phyloP scores from a whole-genome alignment of 2,329 filamentous ascomycete species.

The Beauveria scarabaeidicola region DNA sequence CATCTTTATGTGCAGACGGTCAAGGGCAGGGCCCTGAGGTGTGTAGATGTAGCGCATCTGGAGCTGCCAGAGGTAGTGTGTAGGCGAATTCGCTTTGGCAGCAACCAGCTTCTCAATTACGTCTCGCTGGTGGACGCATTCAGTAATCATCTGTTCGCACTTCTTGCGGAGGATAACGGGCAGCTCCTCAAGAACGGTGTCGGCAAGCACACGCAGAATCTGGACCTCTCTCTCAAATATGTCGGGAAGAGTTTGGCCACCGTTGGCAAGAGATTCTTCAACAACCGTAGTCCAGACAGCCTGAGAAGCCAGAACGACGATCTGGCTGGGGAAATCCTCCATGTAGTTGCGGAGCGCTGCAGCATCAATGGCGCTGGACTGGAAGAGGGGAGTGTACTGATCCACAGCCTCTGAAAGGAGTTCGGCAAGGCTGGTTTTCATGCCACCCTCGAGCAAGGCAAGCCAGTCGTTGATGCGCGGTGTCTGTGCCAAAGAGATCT shows the following conservation, averaged over 20 bases:
- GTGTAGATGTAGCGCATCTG: conserved; percentile 96
- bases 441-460: conserved; percentile 80
- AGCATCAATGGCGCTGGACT: conserved; percentile 59
- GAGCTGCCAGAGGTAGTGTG: conserved; percentile 85
- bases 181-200: conserved; percentile 83
- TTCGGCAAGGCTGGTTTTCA: conserved; percentile 91
- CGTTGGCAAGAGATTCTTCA: conserved; percentile 64
- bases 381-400: conserved; percentile 72
- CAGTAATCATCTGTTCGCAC: conserved; percentile 97
- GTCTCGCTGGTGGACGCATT: conserved; percentile 96
- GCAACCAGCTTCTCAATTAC: conserved; percentile 79
- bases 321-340: conserved; percentile 77
- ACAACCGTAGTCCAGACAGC: conserved; percentile 88
- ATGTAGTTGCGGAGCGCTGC: conserved; percentile 72
- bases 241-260: conserved; percentile 58
- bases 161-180: conserved; percentile 85
- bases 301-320: conserved; percentile 90
- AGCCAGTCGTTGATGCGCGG: conserved; percentile 99
- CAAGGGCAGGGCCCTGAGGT: conserved; percentile 68
- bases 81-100: conserved; percentile 62
- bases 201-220: conserved; percentile 75
- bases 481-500: conserved; percentile 86
- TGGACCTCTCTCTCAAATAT: conserved; percentile 78
- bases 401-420: conserved; percentile 78
- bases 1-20: conserved; percentile 87